Evolutionary conservation across 2,329 filamentous ascomycete species (phyloP).

Genomic region (Monosporascus sp.): DNA sequence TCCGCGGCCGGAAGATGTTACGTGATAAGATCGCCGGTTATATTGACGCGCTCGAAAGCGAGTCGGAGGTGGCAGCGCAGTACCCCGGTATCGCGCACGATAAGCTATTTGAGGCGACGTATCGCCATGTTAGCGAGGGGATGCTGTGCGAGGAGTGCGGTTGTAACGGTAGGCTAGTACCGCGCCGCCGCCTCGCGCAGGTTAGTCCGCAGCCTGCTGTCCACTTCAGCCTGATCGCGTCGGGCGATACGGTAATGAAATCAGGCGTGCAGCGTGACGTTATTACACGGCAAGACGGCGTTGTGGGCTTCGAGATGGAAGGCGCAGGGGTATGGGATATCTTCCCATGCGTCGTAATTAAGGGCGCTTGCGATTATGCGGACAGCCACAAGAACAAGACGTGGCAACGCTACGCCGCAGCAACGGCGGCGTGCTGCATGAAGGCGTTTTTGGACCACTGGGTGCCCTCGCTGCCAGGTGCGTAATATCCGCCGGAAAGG

Average conservation of each 20-base stretch:
- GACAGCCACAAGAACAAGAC: conserved; percentile 32
- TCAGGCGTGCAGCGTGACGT: conserved; percentile 30
- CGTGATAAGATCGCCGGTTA: conserved; percentile 2
- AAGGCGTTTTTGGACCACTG: conserved; percentile 13
- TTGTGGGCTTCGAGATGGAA: conserved; percentile 32
- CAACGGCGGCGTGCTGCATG: conserved; percentile 20
- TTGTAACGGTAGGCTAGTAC: conserved; percentile 16
- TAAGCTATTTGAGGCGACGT: conserved; percentile 11
- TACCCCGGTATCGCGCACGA: conserved; percentile 11
- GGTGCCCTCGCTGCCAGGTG: too few relatives aligned
- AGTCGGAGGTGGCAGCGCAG: conserved; percentile 1
- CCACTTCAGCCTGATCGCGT: conserved; percentile 33
- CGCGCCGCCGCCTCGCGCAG: conserved; percentile 10
- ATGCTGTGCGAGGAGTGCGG: conserved; percentile 3
- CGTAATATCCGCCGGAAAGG: too few relatives aligned
- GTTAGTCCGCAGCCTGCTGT: conserved; percentile 17
- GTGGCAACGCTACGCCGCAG: conserved; percentile 30
- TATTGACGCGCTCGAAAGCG: neutral
- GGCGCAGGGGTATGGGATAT: conserved; percentile 17
- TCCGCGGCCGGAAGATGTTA: conserved; percentile 5
- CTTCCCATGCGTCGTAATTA: conserved; percentile 32
- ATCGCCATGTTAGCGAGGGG: conserved; percentile 10
- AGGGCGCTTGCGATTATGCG: conserved; percentile 33
- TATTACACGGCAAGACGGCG: conserved; percentile 18
- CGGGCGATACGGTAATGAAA: conserved; percentile 36